Evolutionary conservation across 1,139 yeast species (phyloP), one percentile per base, ranked within the genome.

Genomic region (Eremothecium gossypii): DNA sequence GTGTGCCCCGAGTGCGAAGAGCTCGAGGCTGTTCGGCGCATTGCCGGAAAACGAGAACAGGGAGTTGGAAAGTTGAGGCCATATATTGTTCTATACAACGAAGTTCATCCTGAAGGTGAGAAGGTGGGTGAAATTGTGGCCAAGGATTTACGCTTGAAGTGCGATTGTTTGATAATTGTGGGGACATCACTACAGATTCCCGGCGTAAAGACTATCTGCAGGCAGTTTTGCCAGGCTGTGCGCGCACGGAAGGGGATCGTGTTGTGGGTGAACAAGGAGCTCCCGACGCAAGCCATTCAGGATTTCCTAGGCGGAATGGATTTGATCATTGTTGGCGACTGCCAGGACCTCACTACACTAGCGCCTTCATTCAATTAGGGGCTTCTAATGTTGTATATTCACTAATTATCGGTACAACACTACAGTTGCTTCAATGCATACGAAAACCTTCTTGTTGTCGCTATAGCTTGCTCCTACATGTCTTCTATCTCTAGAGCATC

Each of bases 111-210:
- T 1, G 94, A 85, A 57, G 81, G 89, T 38, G 96, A 86, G 47
- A 73, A 79, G 4, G 76, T 86, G 41, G 87, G 95, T 1, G 74
- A 76, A 43, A 81, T 89, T 1, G 73, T 87, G 5, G 79, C 74
- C 46, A 65, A 70, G 6, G 96, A 86, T 60, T 60, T 84, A 41
- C 71, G 70, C 50, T 64, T 75, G 38, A 74, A 69, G 48, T 89
- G 93, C 0, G 96, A 86, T 57, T 77, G 87, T 53, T 65, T 86
- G 42, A 67, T 86, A 14, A 83, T 86, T 36, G 89, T 83, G 60
- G 96, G 96, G 1, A 86, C 96, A 0, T 80, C 94, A 1, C 65
- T 86, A 43, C 81, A 82, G 57, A 91, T 86, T 12, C 95, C 93
- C 11, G 95, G 95, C 0, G 94, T 86, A 9, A 74, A 80, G 58